Base-by-base conservation (phyloP, 352 stramenopile genomes). In the Globisporangium uncinulatum region DNA sequence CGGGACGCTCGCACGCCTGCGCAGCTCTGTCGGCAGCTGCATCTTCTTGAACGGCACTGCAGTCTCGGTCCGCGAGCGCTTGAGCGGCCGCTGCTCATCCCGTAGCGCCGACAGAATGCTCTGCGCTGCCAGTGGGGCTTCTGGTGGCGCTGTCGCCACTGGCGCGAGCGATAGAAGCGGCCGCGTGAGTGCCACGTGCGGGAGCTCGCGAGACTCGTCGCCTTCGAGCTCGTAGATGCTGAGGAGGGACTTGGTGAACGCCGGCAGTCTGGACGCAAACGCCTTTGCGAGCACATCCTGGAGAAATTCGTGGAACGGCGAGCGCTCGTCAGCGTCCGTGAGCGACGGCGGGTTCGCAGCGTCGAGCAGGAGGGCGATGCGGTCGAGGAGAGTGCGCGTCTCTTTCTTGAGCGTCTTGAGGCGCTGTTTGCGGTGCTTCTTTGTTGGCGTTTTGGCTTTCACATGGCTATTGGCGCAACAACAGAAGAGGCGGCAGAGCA, bases 301-400 rank as follows among this genome's bases (percentile, higher is more conserved):
- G 5, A 94, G 50, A 32, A 93, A 89, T 13, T 75, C 52, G 37
- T 89, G 77, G 59, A 94, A 94, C 11, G 80, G 80, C 24, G 85
- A 88, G 13, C 67, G 75, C 36, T 88, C 79, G 32, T 87, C 77
- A 19, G 77, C 77, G 20, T 86, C 83, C 15, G 62, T 74, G 51
- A 89, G 71, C 17, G 75, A 86, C 29, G 74, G 66, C 20, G 79
- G 79, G 31, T 84, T 91, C 0, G 75, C 78, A 10, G 82, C 81
- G 36, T 92, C 84, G 47, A 92, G 61, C 17, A 89, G 63, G 59
- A 94, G 62, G 15, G 84, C 84, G 17, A 92, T 71, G 11, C 79
- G 74, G n/a, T 91, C 83, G 59, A 92, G 51, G 6, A 94, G 65
- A 10, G 70, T 66, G 17, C 75, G 67, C 24, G 91, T 73, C 65